A percentile compares a stretch with the other conserved stretches of the same genome.
phyloP scores from a whole-genome alignment of 352 stramenopile species.

The Bremia lactucae region DNA sequence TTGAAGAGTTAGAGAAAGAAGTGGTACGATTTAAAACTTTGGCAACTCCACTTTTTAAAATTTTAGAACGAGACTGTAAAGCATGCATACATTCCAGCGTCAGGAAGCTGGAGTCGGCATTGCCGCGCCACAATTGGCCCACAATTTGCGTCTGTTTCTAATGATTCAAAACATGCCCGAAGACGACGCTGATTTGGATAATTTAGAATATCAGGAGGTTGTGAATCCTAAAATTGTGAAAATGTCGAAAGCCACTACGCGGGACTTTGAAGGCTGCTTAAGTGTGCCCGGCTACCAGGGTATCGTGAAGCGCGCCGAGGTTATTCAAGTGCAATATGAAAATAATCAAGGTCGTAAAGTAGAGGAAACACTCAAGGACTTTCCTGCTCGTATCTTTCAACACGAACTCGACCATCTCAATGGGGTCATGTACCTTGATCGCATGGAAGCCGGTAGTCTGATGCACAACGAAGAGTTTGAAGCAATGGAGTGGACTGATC shows the following conservation, averaged over 20 bases:
- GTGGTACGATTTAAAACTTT: constrained; percentile 18
- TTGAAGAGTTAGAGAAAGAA: constrained; percentile 59
- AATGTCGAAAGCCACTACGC: constrained; percentile 35
- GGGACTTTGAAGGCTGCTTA: constrained; percentile 80
- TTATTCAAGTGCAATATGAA: constrained; percentile 61
- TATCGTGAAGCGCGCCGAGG: constrained; percentile 44
- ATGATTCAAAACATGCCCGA: constrained; percentile 65
- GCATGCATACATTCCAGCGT: constrained; percentile 23
- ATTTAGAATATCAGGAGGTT: constrained; percentile 59
- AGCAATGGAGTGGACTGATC: constrained; percentile 42
- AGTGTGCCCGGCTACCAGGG: constrained; percentile 75
- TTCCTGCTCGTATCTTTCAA: constrained; percentile 78
- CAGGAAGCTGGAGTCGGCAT: constrained; percentile 63
- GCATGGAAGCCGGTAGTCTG: constrained; percentile 50
- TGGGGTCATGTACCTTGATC: constrained; percentile 66
- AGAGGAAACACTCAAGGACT: constrained; percentile 52
- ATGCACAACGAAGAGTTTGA: constrained; percentile 82
- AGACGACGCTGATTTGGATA: constrained; percentile 39
- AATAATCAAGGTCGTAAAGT: constrained; percentile 37
- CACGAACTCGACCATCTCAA: constrained; percentile 77
- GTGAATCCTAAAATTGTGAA: constrained; percentile 68
- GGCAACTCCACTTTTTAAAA: neutral
- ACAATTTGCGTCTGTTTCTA: constrained; percentile 75
- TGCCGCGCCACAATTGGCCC: constrained; percentile 58
- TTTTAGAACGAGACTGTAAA: neutral